Base-by-base conservation (phyloP, 768 basidiomycete species). In the Leccinum arenicola region DNA sequence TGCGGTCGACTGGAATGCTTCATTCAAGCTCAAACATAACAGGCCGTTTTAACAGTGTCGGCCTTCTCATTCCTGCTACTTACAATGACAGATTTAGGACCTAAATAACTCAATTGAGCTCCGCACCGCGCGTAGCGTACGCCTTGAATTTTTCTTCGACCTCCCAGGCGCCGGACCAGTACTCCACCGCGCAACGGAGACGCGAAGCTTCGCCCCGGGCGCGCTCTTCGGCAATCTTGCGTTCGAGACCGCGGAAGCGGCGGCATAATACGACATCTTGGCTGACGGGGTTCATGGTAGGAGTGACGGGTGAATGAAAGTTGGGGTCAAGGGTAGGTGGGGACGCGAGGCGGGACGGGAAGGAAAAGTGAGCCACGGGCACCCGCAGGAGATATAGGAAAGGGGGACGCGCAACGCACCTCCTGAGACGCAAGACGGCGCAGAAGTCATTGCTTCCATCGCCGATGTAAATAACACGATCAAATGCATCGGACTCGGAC, bases 371-470 rank as follows among this genome's bases (percentile, higher is more conserved):
- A 43, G 43, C 43, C 10, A 19, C 43, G 10, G 38, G 17, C 17
- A 19, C n/a, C n/a, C n/a, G 9, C 36, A 17, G 21, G 17, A 25
- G 10, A 17, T 6, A 43, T 10, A 8, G 45, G 47, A 14, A 48
- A 23, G 21, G 17, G 11, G 47, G 10, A n/a, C 40, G n/a, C 38
- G 17, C 8, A 23, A 53, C 64, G 66, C 58, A 91, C 89, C 82
- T 82, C 75, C 89, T 78, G 54, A 98, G 78, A 53, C 88, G 85
- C 49, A 98, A 76, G 55, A 93, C 81, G 4, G 96, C 95, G 71
- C 97, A 99, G 70, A 94, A 96, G 72, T 99, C 97, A 72, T 98
- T 98, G 15, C 82, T 79, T 1, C 97, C 97, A 66, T 99, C 97
- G 15, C 97, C 97, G 60, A 98, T 81, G 71, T 97, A 99, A 48